Conservation (phyloP, 164 flowering plant genomes). For the Buxus sempervirens region DNA sequence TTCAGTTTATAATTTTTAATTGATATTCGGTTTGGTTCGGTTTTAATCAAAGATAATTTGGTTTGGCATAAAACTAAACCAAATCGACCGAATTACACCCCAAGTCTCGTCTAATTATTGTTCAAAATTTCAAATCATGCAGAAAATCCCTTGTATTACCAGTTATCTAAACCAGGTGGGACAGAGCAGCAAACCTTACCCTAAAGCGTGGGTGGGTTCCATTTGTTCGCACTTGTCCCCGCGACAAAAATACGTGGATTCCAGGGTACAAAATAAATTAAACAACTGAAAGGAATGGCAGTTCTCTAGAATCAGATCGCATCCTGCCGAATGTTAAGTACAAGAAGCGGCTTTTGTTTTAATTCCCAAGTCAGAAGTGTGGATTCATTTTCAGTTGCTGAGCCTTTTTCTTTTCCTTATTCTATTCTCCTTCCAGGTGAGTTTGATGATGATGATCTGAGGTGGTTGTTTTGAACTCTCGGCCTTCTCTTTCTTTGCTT, state of each 20-base stretch:
- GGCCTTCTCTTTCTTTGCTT: neutral
- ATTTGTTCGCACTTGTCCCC: neutral
- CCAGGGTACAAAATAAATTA: neutral
- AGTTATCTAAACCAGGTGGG: too few species aligned
- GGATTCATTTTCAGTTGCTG: neutral
- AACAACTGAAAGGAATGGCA: neutral
- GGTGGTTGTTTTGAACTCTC: neutral
- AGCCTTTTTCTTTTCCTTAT: neutral
- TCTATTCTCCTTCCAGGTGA: neutral
- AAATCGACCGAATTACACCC: too few species aligned
- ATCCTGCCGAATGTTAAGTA: neutral
- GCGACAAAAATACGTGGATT: neutral
- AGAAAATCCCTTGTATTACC: conserved; percentile 49
- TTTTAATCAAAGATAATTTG: too few species aligned
- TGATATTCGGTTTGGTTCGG: too few species aligned
- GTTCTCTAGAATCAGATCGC: neutral
- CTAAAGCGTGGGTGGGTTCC: neutral
- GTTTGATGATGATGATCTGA: neutral
- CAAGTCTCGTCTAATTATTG: too few species aligned
- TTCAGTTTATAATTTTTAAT: too few species aligned
- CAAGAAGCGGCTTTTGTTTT: too few species aligned
- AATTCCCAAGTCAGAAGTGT: neutral
- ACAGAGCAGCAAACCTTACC: too few species aligned
- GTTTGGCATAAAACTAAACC: too few species aligned
- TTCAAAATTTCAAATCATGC: too few species aligned